Evolutionary conservation across 2,329 filamentous ascomycete genomes (phyloP), one percentile per base, ranked within the genome.

Genomic region (Zymoseptoria tritici): DNA sequence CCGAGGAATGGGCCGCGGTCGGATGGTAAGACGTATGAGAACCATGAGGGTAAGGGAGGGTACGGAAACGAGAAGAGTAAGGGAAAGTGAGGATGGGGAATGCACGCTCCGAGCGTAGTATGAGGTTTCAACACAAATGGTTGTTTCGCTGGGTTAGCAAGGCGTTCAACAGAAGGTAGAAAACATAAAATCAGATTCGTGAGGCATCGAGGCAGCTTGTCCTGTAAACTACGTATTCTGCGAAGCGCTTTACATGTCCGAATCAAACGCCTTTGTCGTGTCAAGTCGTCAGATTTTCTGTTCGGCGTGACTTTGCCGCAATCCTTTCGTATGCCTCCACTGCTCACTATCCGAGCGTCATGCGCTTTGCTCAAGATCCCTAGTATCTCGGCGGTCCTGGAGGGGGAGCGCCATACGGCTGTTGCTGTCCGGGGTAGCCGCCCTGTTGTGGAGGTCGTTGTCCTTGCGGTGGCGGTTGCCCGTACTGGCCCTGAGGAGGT

Each of bases 1-100:
- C 92, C 92, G 2, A 80, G 93, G 54, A 89, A 84, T 66, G 77
- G 78, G 49, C 77, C 77, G 60, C 81, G 76, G 0, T 79, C 81
- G 3, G 85, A 90, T 75, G 87, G 87, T 2, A 83, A 83, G 78
- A 85, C 85, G 7, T 90, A 88, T 67, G 75, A 80, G 67, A 79
- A 74, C 58, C 71, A 77, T 1, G 81, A 84, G 55, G 84, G 84
- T 1, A 80, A 83, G 66, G 85, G 85, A 9, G 85, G 85, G 0
- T 88, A 88, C 75, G 85, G 85, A 0, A 70, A 77, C 51, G 83
- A 86, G 75, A 83, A 80, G 56, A 70, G 69, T 60, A 67, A 66
- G 56, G 60, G 60, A 55, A 57, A 56, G 55, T 31, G 31, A 36
- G 55, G 49, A 11, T 56, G 29, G 52, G 26, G 51, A 57, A 53